Conservation (phyloP, 257 asterid genomes). For the Solanum chiquidenum region DNA sequence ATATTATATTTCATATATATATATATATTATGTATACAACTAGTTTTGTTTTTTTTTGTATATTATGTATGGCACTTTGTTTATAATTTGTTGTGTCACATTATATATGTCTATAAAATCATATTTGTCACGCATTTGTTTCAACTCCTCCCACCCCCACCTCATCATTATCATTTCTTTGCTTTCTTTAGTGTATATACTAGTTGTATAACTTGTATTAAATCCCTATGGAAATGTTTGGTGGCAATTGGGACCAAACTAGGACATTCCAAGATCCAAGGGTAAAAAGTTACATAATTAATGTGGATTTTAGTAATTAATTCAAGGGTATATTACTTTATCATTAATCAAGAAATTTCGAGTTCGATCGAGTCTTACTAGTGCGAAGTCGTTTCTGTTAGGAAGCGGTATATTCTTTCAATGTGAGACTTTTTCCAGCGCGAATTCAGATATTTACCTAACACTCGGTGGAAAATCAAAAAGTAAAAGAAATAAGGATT, state of each 20-base stretch:
- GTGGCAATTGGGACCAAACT: background rate
- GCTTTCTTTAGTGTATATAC: background rate
- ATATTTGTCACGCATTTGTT: background rate
- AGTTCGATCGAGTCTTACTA: background rate
- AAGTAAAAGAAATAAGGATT: too few relatives aligned
- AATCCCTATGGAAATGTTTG: background rate
- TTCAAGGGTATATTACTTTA: background rate
- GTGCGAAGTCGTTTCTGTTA: background rate
- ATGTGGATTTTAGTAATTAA: background rate
- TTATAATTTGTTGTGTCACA: background rate
- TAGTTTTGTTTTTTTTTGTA: too few relatives aligned
- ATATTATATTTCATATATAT: background rate
- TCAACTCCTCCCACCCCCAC: background rate
- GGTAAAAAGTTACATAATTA: background rate
- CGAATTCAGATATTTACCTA: background rate
- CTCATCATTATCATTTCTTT: background rate
- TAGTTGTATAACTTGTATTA: background rate
- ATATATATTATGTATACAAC: background rate
- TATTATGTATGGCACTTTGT: background rate
- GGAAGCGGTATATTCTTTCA: background rate
- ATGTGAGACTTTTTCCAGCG: background rate
- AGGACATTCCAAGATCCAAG: background rate
- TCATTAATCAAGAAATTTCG: background rate
- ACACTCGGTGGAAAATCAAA: background rate
- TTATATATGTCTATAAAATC: background rate